These are phyloP conservation scores for Brasenia schreberi DNA, from an alignment of 164 flowering plant genomes.

Conservation along the genomic window DNA sequence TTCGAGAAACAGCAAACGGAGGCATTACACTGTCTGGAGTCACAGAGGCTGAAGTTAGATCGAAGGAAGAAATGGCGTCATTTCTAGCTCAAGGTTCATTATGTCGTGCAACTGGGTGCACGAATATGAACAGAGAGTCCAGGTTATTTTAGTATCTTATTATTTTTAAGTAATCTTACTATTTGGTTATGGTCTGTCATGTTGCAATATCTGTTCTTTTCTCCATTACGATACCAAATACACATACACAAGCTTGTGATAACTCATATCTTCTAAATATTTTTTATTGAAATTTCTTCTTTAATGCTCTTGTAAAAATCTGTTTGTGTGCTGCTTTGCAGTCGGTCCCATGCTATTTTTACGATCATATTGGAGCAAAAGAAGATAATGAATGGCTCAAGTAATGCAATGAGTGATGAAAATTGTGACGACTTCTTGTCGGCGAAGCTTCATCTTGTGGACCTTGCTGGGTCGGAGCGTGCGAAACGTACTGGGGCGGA, in stretches of 20 bases:
- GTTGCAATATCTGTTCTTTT: too few species aligned
- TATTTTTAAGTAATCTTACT: background rate
- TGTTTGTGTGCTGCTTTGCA: conserved; percentile 14
- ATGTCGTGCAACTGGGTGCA: conserved; percentile 91
- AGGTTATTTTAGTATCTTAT: conserved; percentile 32
- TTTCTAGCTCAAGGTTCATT: conserved; percentile 65
- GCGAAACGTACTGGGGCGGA: conserved; percentile 96
- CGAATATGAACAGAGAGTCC: conserved; percentile 97
- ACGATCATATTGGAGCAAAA: conserved; percentile 93
- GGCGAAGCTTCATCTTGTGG: conserved; percentile 94
- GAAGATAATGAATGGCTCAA: conserved; percentile 13
- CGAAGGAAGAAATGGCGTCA: conserved; percentile 85
- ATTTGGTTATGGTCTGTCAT: too few species aligned
- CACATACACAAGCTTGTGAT: background rate
- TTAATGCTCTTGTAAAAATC: background rate
- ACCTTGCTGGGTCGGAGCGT: conserved; percentile 96
- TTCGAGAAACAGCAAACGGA: conserved; percentile 78
- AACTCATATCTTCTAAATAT: background rate
- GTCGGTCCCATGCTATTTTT: conserved; percentile 99
- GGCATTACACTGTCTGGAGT: conserved; percentile 94
- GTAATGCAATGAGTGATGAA: conserved; percentile 30
- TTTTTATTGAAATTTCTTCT: background rate
- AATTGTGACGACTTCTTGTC: conserved; percentile 57
- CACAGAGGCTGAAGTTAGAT: conserved; percentile 76
- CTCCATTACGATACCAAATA: background rate